Conservation (phyloP, 306 rosid species). For the Inga leiocalycina region DNA sequence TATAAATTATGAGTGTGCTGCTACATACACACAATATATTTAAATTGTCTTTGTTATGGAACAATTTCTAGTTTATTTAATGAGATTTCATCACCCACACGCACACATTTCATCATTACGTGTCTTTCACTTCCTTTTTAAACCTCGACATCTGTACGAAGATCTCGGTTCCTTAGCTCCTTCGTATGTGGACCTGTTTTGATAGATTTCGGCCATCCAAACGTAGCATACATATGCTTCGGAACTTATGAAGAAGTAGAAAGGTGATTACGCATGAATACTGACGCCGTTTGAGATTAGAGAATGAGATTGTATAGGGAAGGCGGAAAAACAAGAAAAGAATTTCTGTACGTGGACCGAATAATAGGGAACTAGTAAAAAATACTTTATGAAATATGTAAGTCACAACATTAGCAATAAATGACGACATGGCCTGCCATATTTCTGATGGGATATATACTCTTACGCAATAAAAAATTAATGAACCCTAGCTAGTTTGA, state of each 20-base stretch:
- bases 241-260: background rate
- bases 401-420: background rate
- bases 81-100: background rate
- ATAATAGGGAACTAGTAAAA: background rate
- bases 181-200: slow-evolving; percentile 28
- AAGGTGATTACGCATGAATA: background rate
- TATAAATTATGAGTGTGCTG: background rate
- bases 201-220: background rate
- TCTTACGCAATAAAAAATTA: background rate
- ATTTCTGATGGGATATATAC: background rate
- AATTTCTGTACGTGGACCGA: background rate
- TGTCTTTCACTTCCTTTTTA: background rate
- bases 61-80: background rate
- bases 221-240: background rate
- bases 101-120: background rate
- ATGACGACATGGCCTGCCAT: slow-evolving; percentile 8
- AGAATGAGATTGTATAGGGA: background rate
- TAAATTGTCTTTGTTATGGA: background rate
- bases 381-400: background rate
- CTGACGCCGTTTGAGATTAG: background rate
- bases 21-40: background rate
- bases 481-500: background rate
- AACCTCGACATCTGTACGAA: background rate
- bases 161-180: background rate
- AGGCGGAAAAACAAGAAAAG: background rate